Evolutionary conservation across 495 filamentous ascomycete genomes (phyloP).

Genomic region (Aspergillus steynii): DNA sequence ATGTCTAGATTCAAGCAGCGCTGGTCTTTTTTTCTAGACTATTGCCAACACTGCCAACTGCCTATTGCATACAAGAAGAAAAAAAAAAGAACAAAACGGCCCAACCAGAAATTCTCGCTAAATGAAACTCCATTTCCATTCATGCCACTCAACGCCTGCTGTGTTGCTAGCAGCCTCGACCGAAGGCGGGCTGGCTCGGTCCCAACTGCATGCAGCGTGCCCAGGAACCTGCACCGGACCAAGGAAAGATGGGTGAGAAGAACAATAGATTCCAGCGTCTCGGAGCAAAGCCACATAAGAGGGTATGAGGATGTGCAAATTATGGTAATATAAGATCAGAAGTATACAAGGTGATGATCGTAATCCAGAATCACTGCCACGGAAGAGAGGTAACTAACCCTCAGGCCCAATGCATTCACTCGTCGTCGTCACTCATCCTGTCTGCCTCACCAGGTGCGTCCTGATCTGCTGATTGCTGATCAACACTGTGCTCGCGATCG

Average conservation of each 20-base stretch:
- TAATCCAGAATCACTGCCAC: background rate
- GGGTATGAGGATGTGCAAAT: conserved; percentile 10
- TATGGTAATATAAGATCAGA: conserved; percentile 2
- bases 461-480: conserved; percentile 8
- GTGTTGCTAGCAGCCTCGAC: conserved; percentile 14
- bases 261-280: background rate
- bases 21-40: background rate
- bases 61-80: background rate
- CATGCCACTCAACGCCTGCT: conserved; percentile 21
- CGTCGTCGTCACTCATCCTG: conserved; percentile 25
- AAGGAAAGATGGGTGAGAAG: background rate
- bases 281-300: background rate
- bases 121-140: conserved; percentile 14
- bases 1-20: background rate
- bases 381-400: background rate
- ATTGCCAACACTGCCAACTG: background rate
- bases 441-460: conserved; percentile 20
- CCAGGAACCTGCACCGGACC: background rate
- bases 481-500: conserved; percentile 12
- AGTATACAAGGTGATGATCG: conserved; percentile 5
- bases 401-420: conserved; percentile 11
- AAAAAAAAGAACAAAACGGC: background rate
- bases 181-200: conserved; percentile 2
- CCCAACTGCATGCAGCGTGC: background rate
- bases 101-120: conserved; percentile 11